Evolutionary conservation across 352 stramenopile species (phyloP).

Genomic region (Hyphochytrium catenoides): DNA sequence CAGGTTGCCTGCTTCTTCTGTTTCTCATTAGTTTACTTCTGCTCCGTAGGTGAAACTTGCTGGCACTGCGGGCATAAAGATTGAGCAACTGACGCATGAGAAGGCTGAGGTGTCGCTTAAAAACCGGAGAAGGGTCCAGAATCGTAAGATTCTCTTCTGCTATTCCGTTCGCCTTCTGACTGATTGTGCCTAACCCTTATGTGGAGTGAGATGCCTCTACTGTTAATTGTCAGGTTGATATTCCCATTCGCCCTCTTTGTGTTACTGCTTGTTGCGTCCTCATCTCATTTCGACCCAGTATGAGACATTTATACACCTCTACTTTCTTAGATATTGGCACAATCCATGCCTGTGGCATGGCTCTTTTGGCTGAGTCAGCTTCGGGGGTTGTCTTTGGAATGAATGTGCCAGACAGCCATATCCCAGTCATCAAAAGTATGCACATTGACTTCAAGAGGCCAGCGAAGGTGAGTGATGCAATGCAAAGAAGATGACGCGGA

Average conservation of each 20-base stretch:
- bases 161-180: too few relatives aligned
- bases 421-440: conserved; percentile 61
- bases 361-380: conserved; percentile 42
- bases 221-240: too few relatives aligned
- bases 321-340: conserved; percentile 63
- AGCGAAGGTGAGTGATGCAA: too few relatives aligned
- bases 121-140: conserved; percentile 47
- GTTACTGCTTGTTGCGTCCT: too few relatives aligned
- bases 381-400: conserved; percentile 58
- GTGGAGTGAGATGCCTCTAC: too few relatives aligned
- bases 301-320: too few relatives aligned
- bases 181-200: too few relatives aligned
- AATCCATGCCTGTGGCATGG: conserved; percentile 61
- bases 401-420: conserved; percentile 47
- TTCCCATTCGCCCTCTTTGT: too few relatives aligned
- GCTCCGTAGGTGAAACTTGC: conserved; percentile 51
- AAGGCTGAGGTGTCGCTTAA: conserved; percentile 27
- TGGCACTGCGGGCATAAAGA: conserved; percentile 33
- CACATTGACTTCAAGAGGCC: conserved; percentile 40
- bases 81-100: conserved; percentile 25
- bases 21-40: conserved; percentile 1
- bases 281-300: too few relatives aligned
- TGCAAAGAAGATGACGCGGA: too few relatives aligned
- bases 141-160: too few relatives aligned
- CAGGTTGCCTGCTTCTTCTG: neutral